Base-by-base conservation (phyloP, 768 basidiomycete genomes). In the Leccinum aurantiacum region DNA sequence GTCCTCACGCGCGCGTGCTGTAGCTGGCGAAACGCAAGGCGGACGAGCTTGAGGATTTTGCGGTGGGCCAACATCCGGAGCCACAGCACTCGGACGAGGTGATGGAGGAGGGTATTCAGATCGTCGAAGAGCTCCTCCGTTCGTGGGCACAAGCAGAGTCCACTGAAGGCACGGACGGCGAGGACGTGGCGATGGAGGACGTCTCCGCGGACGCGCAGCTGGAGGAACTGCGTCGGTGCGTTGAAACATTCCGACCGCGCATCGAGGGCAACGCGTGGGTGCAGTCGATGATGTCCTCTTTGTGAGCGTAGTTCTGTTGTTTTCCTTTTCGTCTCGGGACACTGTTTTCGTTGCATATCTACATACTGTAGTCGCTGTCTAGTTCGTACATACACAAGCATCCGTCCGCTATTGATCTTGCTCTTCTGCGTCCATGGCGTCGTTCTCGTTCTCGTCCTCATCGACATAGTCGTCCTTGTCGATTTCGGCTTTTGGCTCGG, bases 1-100 rank as follows among this genome's bases (percentile, higher is more conserved):
- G 3, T 58, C 24, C 4, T 54, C 41, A 53, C 50, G 46, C 41
- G 35, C 4, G 10, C 27, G 29, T 60, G 24, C 61, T 54, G 22
- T 69, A 93, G 93, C 84, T 93, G 50, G 95, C 92, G n/a, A 90
- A 90, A 75, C 81, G 88, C 25, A 97, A 95, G 69, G 94, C 95
- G 0, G 91, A 95, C 60, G 93, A 95, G 65, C 76, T 97, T 35
- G 92, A 95, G 73, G 90, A 94, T 69, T 93, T 95, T 73, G 85
- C 82, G 7, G 79, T 81, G 31, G 69, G 68, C 67, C 61, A 71
- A 52, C 71, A 76, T 19, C 61, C 68, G 15, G 72, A 78, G 4
- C 72, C 80, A 3, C 79, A 81, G 47, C 79, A 87, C 61, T 73
- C 85, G 13, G 71, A 84, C 29, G 82, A 86, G 15, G 81, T 88